A percentile compares a stretch with the other conserved stretches of the same genome.
Conservation (phyloP, 2,329 filamentous ascomycete genomes). For the Sporothrix euskadiensis region DNA sequence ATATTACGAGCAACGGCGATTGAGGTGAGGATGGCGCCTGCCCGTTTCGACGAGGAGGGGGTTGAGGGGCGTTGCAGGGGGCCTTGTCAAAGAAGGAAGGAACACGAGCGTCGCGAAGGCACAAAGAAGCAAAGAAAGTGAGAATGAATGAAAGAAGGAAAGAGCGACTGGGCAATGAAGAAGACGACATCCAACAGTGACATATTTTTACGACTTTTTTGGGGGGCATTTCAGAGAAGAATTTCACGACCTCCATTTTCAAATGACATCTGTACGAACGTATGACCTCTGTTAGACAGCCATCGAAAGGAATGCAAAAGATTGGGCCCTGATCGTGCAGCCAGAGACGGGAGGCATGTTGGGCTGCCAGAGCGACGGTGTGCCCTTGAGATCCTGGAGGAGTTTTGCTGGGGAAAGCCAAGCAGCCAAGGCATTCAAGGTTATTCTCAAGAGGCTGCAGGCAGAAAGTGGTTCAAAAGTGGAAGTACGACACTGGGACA, state of each 20-base stretch:
- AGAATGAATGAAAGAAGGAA: background rate
- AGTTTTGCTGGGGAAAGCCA: background rate
- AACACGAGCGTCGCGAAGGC: conserved; percentile 10
- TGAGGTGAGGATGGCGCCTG: conserved; percentile 6
- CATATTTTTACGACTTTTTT: background rate
- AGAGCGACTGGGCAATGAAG: background rate
- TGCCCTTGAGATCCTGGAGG: background rate
- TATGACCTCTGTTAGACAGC: background rate
- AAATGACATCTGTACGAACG: background rate
- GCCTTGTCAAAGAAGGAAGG: conserved; percentile 6
- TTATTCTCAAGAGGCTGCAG: background rate
- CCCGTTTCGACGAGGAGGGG: conserved; percentile 9
- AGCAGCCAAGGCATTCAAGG: conserved; percentile 5
- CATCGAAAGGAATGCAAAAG: background rate
- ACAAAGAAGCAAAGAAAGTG: background rate
- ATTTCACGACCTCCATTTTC: background rate
- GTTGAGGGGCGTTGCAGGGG: background rate
- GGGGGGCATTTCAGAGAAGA: no score
- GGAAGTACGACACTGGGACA: background rate
- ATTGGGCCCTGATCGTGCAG: background rate
- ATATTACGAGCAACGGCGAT: background rate
- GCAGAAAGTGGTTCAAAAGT: background rate
- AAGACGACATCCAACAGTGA: background rate
- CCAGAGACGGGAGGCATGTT: conserved; percentile 2
- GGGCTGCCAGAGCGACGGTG: conserved; percentile 16